Conservation (phyloP, 2,329 filamentous ascomycete genomes). For the Penicillium sclerotigenum region DNA sequence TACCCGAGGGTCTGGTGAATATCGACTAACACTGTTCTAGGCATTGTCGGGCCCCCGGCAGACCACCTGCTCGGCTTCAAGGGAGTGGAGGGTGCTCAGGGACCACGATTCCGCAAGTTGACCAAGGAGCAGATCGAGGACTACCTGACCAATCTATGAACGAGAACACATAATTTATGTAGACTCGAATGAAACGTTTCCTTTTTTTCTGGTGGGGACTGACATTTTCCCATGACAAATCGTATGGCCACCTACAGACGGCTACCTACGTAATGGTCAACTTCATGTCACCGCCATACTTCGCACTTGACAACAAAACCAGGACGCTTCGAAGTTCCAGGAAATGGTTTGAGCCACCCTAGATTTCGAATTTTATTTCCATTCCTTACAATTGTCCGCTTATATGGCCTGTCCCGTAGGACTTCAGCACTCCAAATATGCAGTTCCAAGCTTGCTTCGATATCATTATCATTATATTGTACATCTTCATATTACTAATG, state of each 20-base stretch:
- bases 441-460: neutral
- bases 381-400: too few relatives aligned
- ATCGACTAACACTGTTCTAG: conserved; percentile 45
- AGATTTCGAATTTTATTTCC: neutral
- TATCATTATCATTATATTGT: neutral
- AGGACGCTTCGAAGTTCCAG: neutral
- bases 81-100: conserved; percentile 42
- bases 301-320: neutral
- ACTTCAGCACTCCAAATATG: too few relatives aligned
- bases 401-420: neutral
- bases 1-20: neutral
- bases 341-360: neutral
- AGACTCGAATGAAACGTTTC: conserved; percentile 20
- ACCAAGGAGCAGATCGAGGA: conserved; percentile 98
- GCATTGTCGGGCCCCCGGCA: conserved; percentile 92
- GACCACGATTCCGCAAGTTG: conserved; percentile 60
- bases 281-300: neutral
- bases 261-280: neutral
- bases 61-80: conserved; percentile 86
- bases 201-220: neutral
- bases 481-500: neutral
- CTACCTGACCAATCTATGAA: conserved; percentile 95
- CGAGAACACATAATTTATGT: conserved; percentile 13
- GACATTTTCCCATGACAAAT: conserved; percentile 9
- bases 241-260: conserved; percentile 10